Evolutionary conservation across 192 early-diverging fungal species (phyloP).

Genomic region (Coemansia sp.): DNA sequence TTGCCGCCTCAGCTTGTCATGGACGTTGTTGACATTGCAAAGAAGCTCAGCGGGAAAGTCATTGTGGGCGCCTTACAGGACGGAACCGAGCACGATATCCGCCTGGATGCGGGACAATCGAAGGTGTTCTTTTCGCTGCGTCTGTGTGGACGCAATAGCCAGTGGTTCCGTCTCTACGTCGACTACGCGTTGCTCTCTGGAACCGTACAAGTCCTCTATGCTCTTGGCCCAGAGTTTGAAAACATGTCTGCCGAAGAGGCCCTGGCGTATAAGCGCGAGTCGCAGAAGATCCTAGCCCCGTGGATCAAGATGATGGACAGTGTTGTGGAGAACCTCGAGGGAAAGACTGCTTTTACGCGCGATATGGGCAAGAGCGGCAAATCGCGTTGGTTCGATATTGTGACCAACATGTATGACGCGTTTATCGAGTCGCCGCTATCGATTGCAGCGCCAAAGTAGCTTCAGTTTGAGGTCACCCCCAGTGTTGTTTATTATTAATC

Average conservation of each 20-base stretch:
- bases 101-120: constrained; percentile 18
- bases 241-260: constrained; percentile 1
- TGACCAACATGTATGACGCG: constrained; percentile 14
- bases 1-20: constrained; percentile 47
- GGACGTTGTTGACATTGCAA: constrained; percentile 38
- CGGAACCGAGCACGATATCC: constrained; percentile 29
- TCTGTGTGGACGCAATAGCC: neutral
- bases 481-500: too few species aligned
- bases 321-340: constrained; percentile 24
- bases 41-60: constrained; percentile 23
- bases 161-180: constrained; percentile 21
- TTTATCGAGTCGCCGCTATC: constrained; percentile 5
- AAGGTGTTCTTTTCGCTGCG: constrained; percentile 26
- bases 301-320: constrained; percentile 20
- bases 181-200: constrained; percentile 37
- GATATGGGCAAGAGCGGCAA: constrained; percentile 53
- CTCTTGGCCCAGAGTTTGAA: neutral
- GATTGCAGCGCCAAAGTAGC: neutral
- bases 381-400: constrained; percentile 45
- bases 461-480: neutral
- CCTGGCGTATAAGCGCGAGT: neutral
- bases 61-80: constrained; percentile 15
- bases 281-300: neutral
- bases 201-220: constrained; percentile 14
- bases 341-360: constrained; percentile 40